Evolutionary conservation across 2,329 filamentous ascomycete genomes (phyloP).

Genomic region (Cercospora zeina): DNA sequence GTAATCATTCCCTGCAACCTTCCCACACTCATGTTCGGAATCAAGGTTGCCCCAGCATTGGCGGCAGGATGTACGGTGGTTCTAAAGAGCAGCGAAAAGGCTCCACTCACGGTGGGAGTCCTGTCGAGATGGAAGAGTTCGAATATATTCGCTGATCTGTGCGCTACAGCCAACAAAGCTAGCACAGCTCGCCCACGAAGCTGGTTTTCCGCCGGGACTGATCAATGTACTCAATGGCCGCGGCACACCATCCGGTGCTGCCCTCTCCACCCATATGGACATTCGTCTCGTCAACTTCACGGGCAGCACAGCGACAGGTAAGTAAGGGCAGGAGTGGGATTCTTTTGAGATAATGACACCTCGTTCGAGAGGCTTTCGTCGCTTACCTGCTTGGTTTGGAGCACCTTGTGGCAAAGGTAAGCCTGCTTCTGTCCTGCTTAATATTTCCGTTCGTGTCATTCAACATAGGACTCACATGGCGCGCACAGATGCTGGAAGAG

Average conservation of each 20-base stretch:
- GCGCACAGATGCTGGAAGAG: too few species aligned
- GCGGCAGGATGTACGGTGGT: conserved; percentile 57
- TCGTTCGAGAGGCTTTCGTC: too few species aligned
- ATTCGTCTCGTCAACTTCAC: conserved; percentile 78
- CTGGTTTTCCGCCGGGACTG: conserved; percentile 74
- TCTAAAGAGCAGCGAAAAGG: conserved; percentile 44
- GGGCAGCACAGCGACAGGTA: conserved; percentile 68
- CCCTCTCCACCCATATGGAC: conserved; percentile 64
- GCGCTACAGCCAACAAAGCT: conserved; percentile 21
- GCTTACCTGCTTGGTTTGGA: too few species aligned
- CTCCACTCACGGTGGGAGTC: conserved; percentile 11
- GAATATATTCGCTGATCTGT: too few species aligned
- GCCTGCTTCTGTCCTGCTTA: too few species aligned
- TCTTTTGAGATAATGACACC: too few species aligned
- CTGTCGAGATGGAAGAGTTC: too few species aligned
- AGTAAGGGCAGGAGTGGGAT: too few species aligned
- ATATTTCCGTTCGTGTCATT: too few species aligned
- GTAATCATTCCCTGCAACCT: conserved; percentile 81
- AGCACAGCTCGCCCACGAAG: conserved; percentile 48
- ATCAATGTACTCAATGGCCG: conserved; percentile 67
- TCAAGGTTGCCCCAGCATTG: conserved; percentile 71
- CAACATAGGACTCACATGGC: too few species aligned
- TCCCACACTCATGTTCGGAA: conserved; percentile 71
- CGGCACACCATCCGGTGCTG: conserved; percentile 62
- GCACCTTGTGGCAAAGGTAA: too few species aligned